Base-by-base conservation (phyloP, 495 filamentous ascomycete species). In the Penicillium paradoxum region DNA sequence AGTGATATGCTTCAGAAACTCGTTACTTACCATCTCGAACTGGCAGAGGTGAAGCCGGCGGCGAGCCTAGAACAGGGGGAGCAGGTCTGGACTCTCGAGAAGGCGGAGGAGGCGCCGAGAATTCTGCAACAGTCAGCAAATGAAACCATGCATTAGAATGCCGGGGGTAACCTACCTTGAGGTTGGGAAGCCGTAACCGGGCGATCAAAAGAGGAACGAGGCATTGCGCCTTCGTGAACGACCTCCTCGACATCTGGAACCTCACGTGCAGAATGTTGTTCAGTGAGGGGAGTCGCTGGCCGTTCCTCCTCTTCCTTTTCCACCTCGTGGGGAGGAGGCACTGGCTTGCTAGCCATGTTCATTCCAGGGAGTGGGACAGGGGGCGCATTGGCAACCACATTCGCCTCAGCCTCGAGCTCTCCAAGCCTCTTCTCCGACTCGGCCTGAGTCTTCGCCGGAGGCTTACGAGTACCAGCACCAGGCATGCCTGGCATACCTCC, bases 281-380 rank as follows among this genome's bases (percentile, higher is more conserved):
- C 74, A 29, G 65, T 64, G 33, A 77, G 53, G 21, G 72, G 69
- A 10, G 67, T 65, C 10, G 60, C 44, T 48, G 61, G 56, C 4
- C 63, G 63, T 18, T 69, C 67, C 34, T 71, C 71, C 10, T 76
- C 75, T 47, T 79, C 75, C 59, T 73, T 71, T 59, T 68, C 68
- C 27, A 73, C 71, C 48, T 67, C 65, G 38, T 49, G 58, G 14
- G 56, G 57, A 36, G 76, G 65, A 42, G 68, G 57, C 24, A 71
- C 51, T 29, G 71, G 71, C 51, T 68, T 72, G 42, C 43, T 49
- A 21, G 66, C 63, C 17, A 74, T 57, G 36, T 79, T 79, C 80
- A 95, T 82, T 15, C 88, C 87, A 21, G 87, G 87, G 55, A 91
- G 69, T 18, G 85, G 85, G 21, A 93, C 77, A n/a, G 88, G 87